phyloP scores from a whole-genome alignment of 75 land plant genomes.

The Adiantum capillusveneris region DNA sequence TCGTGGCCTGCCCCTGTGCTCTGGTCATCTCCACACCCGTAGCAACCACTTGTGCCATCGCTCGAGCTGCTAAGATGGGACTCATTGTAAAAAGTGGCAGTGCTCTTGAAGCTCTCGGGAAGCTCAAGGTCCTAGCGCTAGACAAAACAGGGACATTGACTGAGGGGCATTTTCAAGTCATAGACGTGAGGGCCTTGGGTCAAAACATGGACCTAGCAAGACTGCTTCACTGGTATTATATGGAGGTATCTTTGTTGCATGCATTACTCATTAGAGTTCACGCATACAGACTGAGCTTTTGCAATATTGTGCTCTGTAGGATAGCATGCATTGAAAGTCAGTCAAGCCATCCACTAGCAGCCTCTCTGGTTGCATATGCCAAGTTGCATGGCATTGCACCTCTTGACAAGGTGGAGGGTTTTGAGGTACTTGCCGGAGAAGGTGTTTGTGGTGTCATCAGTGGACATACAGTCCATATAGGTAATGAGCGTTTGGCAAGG shows the following conservation, averaged over 20 bases:
- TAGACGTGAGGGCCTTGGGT: constrained; percentile 30
- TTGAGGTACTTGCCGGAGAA: constrained; percentile 66
- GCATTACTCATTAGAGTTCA: background rate
- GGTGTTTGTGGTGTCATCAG: constrained; percentile 66
- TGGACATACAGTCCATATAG: constrained; percentile 56
- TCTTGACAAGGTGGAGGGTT: constrained; percentile 54
- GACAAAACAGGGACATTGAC: constrained; percentile 96
- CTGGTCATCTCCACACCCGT: constrained; percentile 89
- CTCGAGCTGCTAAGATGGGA: constrained; percentile 68
- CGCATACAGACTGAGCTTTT: background rate
- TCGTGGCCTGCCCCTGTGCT: constrained; percentile 91
- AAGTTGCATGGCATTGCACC: constrained; percentile 29
- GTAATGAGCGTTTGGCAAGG: constrained; percentile 55
- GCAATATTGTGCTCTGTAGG: constrained; percentile 27
- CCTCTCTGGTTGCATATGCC: constrained; percentile 71
- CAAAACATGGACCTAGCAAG: constrained; percentile 12
- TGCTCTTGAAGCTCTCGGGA: constrained; percentile 62
- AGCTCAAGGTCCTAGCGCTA: constrained; percentile 57
- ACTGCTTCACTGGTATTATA: constrained; percentile 64
- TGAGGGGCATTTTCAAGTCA: constrained; percentile 69
- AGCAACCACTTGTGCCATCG: constrained; percentile 67
- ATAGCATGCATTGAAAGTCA: constrained; percentile 81
- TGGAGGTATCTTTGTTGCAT: background rate
- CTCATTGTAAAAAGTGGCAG: constrained; percentile 77
- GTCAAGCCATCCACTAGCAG: constrained; percentile 92